Percentiles rank a stretch among this genome's conserved stretches.
phyloP scores from a whole-genome alignment of 139 green algal genomes.

The Coelastrella sp. region DNA sequence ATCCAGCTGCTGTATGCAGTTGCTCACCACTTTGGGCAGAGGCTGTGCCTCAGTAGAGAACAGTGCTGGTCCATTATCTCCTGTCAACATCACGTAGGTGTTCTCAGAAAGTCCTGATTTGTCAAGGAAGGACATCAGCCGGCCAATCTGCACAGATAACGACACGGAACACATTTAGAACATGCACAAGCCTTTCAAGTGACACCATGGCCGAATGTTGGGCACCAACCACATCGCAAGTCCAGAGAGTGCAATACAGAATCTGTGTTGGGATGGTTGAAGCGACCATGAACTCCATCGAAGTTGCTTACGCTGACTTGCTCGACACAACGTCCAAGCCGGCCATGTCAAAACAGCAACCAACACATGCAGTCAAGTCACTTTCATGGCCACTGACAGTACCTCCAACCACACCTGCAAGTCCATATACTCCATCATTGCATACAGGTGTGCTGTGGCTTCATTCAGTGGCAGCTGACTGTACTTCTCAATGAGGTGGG shows the following conservation, averaged over 20 bases:
- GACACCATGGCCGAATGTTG: background rate
- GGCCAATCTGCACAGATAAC: constrained; percentile 30
- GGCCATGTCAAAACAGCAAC: background rate
- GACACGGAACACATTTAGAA: background rate
- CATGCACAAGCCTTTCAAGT: background rate
- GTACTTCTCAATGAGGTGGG: constrained; percentile 27
- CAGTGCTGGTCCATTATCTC: constrained; percentile 50
- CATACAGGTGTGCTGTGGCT: constrained; percentile 27
- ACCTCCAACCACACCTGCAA: background rate
- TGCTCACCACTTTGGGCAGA: constrained; percentile 11
- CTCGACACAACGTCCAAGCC: too few relatives aligned
- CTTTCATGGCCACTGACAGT: background rate
- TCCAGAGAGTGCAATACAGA: too few relatives aligned
- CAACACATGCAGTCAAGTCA: too few relatives aligned
- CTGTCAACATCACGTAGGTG: constrained; percentile 53
- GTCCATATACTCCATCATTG: constrained; percentile 36
- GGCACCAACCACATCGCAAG: too few relatives aligned
- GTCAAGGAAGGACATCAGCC: constrained; percentile 35
- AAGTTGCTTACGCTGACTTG: too few relatives aligned
- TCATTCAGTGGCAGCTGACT: background rate
- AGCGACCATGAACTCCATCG: too few relatives aligned
- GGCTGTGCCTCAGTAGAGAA: constrained; percentile 3
- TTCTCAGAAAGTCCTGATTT: constrained; percentile 34
- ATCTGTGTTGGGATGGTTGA: too few relatives aligned
- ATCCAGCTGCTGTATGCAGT: background rate